Base-by-base conservation (phyloP, 2,329 filamentous ascomycete species). In the Apiospora saccharicola region DNA sequence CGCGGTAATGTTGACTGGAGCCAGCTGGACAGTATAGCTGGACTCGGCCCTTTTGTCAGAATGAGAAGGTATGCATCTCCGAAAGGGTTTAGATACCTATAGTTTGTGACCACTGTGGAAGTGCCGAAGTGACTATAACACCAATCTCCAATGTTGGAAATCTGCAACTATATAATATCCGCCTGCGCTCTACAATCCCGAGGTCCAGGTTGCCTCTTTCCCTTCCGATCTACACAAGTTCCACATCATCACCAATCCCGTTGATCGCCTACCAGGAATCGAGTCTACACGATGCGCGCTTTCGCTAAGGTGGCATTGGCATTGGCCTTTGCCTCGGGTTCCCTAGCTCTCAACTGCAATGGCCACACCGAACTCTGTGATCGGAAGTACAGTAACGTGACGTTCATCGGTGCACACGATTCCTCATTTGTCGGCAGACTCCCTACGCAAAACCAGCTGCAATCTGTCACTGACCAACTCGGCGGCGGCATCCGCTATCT, bases 391-490 rank as follows among this genome's bases (percentile, higher is more conserved):
- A 89, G 89, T 74, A 85, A 90, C 49, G 80, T 92, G 71, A 88
- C 88, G n/a, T 87, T 89, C 72, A 82, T 91, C 24, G 92, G 90
- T 34, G 86, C 91, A 8, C 92, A 93, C 81, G 87, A 93, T 82
- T 88, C 87, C 19, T 87, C 90, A 49, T 93, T 93, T 77, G 87
- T 91, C 53, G 90, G 91, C 53, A 75, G 83, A 69, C 76, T 86
- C 12, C 85, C 85, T 0, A 81, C 85, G 72, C 82, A 91, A 73
- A 91, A 92, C 80, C 91, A 93, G 78, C 87, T 89, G 74, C 84
- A 90, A 69, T 85, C 87, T 6, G 86, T 91, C 34, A 86, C 86
- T 34, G 81, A 83, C 1, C 91, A 93, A 78, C 84, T 93, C 13
- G 81, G 88, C 70, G 82, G 88, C 44, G 91, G 91, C 22, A 86